phyloP scores from a whole-genome alignment of 306 rosid species.

The Geum urbanum region DNA sequence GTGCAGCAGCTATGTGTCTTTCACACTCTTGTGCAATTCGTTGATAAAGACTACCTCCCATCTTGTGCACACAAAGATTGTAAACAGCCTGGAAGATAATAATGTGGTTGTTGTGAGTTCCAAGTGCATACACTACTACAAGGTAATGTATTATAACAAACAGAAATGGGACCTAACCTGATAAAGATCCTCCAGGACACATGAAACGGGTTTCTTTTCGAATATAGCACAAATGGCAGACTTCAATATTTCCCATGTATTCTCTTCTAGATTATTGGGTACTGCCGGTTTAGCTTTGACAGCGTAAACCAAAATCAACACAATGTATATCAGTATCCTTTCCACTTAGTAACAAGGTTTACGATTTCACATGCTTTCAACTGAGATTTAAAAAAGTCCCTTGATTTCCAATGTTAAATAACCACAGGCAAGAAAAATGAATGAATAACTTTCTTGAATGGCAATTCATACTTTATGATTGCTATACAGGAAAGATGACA shows the following conservation, averaged over 20 bases:
- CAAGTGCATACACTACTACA: constrained; percentile 15
- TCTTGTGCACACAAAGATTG: constrained; percentile 82
- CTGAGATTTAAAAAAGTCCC: too few relatives aligned
- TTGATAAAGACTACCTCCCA: constrained; percentile 95
- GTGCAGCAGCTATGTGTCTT: constrained; percentile 75
- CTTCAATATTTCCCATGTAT: constrained; percentile 89
- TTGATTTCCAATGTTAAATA: not conserved
- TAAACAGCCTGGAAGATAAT: constrained; percentile 69
- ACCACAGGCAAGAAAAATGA: constrained; percentile 1
- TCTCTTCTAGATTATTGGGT: constrained; percentile 85
- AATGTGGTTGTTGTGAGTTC: constrained; percentile 26
- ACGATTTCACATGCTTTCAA: too few relatives aligned
- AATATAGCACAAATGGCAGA: constrained; percentile 93
- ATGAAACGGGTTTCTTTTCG: constrained; percentile 69
- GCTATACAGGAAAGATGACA: not conserved
- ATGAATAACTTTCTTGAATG: not conserved
- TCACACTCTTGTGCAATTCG: constrained; percentile 93
- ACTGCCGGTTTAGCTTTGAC: constrained; percentile 67
- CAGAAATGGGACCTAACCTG: constrained; percentile 52
- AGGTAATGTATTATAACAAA: not conserved
- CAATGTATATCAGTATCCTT: constrained; percentile 18
- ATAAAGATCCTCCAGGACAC: constrained; percentile 86
- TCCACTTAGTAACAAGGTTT: not conserved
- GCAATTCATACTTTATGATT: not conserved
- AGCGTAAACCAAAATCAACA: constrained; percentile 17